phyloP scores from a whole-genome alignment of 495 filamentous ascomycete species.

The Extremus antarcticus region DNA sequence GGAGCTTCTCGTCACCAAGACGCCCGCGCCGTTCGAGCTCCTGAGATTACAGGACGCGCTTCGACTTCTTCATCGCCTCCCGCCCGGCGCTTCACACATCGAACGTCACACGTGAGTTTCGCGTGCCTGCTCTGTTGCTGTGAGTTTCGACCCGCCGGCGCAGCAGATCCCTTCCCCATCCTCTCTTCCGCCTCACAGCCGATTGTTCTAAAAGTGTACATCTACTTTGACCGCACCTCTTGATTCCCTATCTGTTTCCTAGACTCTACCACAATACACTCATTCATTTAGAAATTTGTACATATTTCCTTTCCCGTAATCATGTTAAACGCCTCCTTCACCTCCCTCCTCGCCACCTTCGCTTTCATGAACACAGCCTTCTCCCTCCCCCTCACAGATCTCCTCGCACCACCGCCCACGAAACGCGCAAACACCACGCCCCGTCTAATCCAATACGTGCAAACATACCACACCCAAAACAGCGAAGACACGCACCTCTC shows the following conservation, averaged over 20 bases:
- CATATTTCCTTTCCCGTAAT: neutral
- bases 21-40: no score
- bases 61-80: neutral
- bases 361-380: neutral
- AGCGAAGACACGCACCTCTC: constrained; percentile 47
- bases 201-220: no score
- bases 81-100: neutral
- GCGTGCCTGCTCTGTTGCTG: neutral
- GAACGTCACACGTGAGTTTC: neutral
- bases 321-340: neutral
- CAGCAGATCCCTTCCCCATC: neutral
- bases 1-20: no score
- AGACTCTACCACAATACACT: no score
- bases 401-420: neutral
- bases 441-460: constrained; percentile 30
- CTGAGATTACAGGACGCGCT: no score
- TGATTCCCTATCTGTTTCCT: no score
- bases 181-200: neutral
- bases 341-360: neutral
- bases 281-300: no score
- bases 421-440: neutral
- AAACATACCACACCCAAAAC: constrained; percentile 25
- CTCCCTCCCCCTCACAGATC: neutral
- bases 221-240: no score
- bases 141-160: neutral